Conservation (phyloP, 495 filamentous ascomycete species). For the Aspergillus carlsbadensis region DNA sequence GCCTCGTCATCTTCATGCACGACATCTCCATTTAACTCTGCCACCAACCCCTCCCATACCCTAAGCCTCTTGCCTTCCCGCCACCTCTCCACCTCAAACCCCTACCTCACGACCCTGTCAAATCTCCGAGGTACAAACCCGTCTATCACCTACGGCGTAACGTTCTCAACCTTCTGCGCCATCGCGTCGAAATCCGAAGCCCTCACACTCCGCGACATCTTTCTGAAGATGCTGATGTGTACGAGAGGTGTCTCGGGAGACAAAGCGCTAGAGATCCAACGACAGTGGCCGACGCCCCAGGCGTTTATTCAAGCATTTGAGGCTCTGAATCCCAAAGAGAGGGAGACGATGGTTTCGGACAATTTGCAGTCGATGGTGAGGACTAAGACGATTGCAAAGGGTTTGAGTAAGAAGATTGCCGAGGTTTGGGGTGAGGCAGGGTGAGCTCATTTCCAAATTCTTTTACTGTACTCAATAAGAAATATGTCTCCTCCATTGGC, state of each 20-base stretch:
- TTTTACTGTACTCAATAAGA: no score
- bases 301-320: constrained; percentile 69
- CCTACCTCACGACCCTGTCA: constrained; percentile 65
- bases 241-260: constrained; percentile 74
- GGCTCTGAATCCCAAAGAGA: constrained; percentile 46
- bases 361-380: constrained; percentile 57
- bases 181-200: constrained; percentile 73
- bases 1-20: constrained; percentile 28
- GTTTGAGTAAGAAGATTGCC: constrained; percentile 66
- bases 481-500: no score
- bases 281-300: constrained; percentile 68
- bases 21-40: not conserved
- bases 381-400: constrained; percentile 64
- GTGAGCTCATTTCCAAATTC: not conserved
- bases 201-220: constrained; percentile 72
- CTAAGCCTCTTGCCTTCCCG: constrained; percentile 61
- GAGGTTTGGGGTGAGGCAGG: constrained; percentile 64
- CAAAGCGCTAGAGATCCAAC: constrained; percentile 79
- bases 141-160: constrained; percentile 58
- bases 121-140: constrained; percentile 53
- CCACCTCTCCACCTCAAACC: constrained; percentile 61
- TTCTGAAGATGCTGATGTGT: constrained; percentile 87
- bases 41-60: constrained; percentile 5
- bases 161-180: constrained; percentile 68
- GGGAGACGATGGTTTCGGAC: constrained; percentile 50